These are phyloP conservation scores for Wallemia hederae DNA, from an alignment of 1,284 basidiomycete species.

Conservation along the genomic window DNA sequence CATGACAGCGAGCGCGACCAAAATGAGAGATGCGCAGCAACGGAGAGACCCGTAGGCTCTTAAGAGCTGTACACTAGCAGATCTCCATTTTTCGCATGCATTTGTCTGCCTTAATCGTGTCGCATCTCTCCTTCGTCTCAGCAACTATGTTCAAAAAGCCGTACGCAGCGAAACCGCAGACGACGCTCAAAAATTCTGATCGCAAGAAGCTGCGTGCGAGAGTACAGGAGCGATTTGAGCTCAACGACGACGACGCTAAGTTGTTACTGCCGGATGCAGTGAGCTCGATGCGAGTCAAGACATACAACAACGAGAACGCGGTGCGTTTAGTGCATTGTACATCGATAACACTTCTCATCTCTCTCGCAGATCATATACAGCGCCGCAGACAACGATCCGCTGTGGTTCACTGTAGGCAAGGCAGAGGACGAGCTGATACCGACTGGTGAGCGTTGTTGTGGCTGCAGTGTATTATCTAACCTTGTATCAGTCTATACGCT, in stretches of 20 bases:
- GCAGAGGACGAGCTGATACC: background rate
- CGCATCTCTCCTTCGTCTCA: no score
- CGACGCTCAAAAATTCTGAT: background rate
- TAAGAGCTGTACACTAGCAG: no score
- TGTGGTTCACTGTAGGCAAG: constrained; percentile 4
- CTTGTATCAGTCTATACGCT: constrained; percentile 4
- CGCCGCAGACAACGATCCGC: constrained; percentile 1
- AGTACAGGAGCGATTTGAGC: background rate
- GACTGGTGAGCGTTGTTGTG: background rate
- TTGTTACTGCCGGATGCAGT: constrained; percentile 5
- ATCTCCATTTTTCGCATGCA: no score
- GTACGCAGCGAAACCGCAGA: background rate
- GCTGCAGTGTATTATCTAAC: background rate
- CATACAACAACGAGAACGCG: constrained; percentile 3
- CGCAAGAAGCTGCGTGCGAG: constrained; percentile 3
- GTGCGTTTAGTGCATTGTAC: constrained; percentile 1
- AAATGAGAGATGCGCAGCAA: no score
- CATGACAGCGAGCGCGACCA: no score
- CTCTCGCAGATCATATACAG: constrained; percentile 2
- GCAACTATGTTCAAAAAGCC: constrained; percentile 1
- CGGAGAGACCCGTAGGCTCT: no score
- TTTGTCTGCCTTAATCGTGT: no score
- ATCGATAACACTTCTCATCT: constrained; percentile 1
- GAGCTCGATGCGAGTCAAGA: constrained; percentile 1
- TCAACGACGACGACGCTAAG: constrained; percentile 3